Base-by-base conservation (phyloP, 2,329 filamentous ascomycete species). In the Fusarium sp. region DNA sequence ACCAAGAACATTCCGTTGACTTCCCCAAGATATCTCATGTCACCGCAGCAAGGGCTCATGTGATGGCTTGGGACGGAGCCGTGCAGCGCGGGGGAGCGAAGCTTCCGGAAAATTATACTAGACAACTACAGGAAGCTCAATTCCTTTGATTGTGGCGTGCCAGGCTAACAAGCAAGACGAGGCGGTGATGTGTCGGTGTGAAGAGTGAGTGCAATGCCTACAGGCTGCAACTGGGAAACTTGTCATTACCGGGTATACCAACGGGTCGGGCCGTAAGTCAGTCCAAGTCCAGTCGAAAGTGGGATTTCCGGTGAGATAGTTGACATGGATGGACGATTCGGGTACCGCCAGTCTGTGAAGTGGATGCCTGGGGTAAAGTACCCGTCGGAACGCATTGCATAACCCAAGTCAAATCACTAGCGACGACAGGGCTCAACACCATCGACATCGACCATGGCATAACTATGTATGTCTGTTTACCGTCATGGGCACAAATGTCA, bases 221-320 rank as follows among this genome's bases (percentile, higher is more conserved):
- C 66, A 58, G 50, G 42, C 35, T 44, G 20, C 42, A 35, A 54
- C 48, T 39, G n/a, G 51, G 60, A 51, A 61, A 48, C 45, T 63
- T 63, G 62, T 70, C 66, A 71, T 51, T 61, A 62, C 71, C 66
- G 72, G 75, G 70, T 75, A 72, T 74, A 66, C 61, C 69, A 71
- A 72, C 77, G 77, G 77, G 72, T 75, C 77, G 77, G 74, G 66
- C 77, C 77, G 77, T 75, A 64, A 69, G 72, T 71, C 75, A 68
- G 69, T 57, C 62, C 41, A 55, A 56, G 63, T 62, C 61, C 50
- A 54, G 47, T 50, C 26, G 60, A 70, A 70, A 56, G 65, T 64
- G 71, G 65, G 66, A 69, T 69, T 71, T 67, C 17, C 68, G 57
- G 56, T 70, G 59, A 63, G 59, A 66, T 59, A 63, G 66, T 55